These are phyloP conservation scores for Globisporangium carolinianum DNA, from an alignment of 352 stramenopile genomes.

Conservation along the genomic window DNA sequence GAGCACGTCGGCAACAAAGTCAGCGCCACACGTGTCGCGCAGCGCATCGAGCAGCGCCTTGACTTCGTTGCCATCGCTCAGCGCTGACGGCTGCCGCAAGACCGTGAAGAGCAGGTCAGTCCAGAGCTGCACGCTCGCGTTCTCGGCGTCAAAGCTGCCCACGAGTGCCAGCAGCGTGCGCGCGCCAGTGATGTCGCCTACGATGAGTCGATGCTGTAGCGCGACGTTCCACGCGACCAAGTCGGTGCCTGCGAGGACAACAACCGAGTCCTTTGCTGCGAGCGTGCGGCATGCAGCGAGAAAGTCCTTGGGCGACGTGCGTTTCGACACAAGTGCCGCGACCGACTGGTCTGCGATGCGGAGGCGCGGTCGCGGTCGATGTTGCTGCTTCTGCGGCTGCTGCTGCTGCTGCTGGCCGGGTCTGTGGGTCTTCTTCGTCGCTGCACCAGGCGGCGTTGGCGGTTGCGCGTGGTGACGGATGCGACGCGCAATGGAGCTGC, in stretches of 20 bases:
- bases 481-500: not conserved
- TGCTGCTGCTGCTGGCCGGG: not conserved
- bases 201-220: slow-evolving; percentile 42
- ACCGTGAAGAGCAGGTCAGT: slow-evolving; percentile 70
- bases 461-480: slow-evolving; percentile 5
- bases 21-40: slow-evolving; percentile 22
- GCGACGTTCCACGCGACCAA: slow-evolving; percentile 49
- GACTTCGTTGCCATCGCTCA: slow-evolving; percentile 23
- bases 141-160: slow-evolving; percentile 29
- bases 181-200: slow-evolving; percentile 36
- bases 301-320: slow-evolving; percentile 24
- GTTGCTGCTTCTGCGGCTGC: not conserved
- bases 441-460: not conserved
- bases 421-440: slow-evolving; percentile 8
- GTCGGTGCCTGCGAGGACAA: slow-evolving; percentile 41
- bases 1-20: slow-evolving; percentile 38
- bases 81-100: slow-evolving; percentile 34
- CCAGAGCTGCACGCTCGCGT: slow-evolving; percentile 55
- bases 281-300: slow-evolving; percentile 29
- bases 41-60: slow-evolving; percentile 28
- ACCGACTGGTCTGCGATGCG: slow-evolving; percentile 28
- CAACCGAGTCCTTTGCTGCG: slow-evolving; percentile 27
- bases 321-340: slow-evolving; percentile 25
- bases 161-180: slow-evolving; percentile 47
- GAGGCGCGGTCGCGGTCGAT: slow-evolving; percentile 4